These are phyloP conservation scores for Yarrowia osloensis DNA, from an alignment of 805 yeast species.

Conservation along the genomic window DNA sequence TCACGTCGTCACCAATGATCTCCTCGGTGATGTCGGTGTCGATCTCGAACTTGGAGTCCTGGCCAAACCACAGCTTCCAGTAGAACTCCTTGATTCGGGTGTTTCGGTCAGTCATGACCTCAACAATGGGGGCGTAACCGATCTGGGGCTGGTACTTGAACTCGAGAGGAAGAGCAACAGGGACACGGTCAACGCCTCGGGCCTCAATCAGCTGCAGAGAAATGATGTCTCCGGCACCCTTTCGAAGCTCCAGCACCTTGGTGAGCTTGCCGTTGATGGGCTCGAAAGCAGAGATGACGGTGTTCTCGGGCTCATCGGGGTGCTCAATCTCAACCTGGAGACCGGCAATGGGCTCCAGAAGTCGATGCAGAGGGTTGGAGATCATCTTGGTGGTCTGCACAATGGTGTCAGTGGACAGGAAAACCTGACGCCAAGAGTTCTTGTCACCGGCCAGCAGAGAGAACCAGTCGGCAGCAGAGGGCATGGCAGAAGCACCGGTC, in stretches of 20 bases:
- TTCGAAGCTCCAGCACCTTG: conserved; percentile 64
- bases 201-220: conserved; percentile 78
- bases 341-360: conserved; percentile 72
- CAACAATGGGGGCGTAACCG: conserved; percentile 95
- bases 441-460: conserved; percentile 74
- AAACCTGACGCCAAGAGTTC: conserved; percentile 89
- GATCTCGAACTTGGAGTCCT: conserved; percentile 52
- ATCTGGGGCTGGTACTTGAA: conserved; percentile 78
- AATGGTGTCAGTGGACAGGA: conserved; percentile 72
- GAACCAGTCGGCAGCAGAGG: conserved; percentile 64
- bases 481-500: conserved; percentile 41
- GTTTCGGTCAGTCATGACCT: conserved; percentile 87
- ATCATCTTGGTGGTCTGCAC: conserved; percentile 84
- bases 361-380: conserved; percentile 74
- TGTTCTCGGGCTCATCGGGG: conserved; percentile 54
- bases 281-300: conserved; percentile 67
- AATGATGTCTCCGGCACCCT: conserved; percentile 54
- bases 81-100: conserved; percentile 91
- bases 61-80: conserved; percentile 96
- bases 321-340: conserved; percentile 62
- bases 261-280: conserved; percentile 58
- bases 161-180: conserved; percentile 74
- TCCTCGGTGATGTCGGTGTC: conserved; percentile 64
- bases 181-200: conserved; percentile 75
- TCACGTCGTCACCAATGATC: conserved; percentile 68